These are phyloP conservation scores for Sporothrix protearum DNA, from an alignment of 2,329 filamentous ascomycete species.

Conservation along the genomic window DNA sequence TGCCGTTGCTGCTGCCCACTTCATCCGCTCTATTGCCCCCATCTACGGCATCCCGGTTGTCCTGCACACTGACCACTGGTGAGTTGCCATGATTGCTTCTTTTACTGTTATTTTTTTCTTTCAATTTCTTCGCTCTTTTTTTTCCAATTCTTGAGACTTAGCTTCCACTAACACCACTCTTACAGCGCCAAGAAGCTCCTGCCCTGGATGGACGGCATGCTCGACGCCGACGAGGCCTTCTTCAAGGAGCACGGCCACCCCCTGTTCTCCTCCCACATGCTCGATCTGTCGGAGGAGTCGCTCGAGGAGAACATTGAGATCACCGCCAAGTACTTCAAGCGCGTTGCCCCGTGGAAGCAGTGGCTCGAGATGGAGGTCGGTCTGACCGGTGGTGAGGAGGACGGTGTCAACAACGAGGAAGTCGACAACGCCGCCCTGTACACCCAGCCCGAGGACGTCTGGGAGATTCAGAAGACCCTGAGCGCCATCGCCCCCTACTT, in stretches of 20 bases:
- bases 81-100: neutral
- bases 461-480: constrained; percentile 83
- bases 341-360: constrained; percentile 93
- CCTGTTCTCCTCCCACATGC: constrained; percentile 93
- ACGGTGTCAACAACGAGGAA: constrained; percentile 87
- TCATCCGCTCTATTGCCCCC: constrained; percentile 83
- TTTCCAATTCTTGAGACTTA: too few species aligned
- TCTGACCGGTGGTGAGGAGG: constrained; percentile 62
- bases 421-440: constrained; percentile 97
- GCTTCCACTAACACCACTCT: constrained; percentile 40
- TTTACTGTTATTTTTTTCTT: neutral
- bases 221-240: constrained; percentile 89
- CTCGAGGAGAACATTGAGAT: constrained; percentile 89
- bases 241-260: constrained; percentile 92
- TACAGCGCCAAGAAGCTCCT: constrained; percentile 92
- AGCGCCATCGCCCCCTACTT: constrained; percentile 89
- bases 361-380: constrained; percentile 98
- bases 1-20: constrained; percentile 84
- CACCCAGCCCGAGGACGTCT: constrained; percentile 96
- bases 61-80: constrained; percentile 83
- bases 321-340: constrained; percentile 89
- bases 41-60: constrained; percentile 86
- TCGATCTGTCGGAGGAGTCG: constrained; percentile 89
- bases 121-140: neutral
- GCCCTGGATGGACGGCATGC: constrained; percentile 94